Percentiles rank a stretch among this genome's conserved stretches.
phyloP scores from a whole-genome alignment of 257 asterid species.

The Solanum sejunctum region DNA sequence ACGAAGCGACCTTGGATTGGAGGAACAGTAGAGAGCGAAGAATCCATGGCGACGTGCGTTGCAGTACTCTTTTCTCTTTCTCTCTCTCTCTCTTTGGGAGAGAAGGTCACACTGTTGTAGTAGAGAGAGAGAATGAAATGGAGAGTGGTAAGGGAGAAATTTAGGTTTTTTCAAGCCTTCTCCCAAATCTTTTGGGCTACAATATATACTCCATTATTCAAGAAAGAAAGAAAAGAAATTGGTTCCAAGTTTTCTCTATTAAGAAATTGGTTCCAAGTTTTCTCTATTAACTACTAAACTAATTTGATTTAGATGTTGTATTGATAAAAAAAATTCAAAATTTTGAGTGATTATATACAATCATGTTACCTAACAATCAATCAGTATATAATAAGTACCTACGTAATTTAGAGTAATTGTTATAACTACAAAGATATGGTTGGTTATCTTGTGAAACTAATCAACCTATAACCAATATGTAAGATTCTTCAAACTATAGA shows the following conservation, averaged over 20 bases:
- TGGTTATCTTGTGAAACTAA: neutral
- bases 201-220: no score
- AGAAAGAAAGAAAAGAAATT: neutral
- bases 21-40: conserved; percentile 11
- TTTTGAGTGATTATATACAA: neutral
- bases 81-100: neutral
- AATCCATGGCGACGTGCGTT: conserved; percentile 22
- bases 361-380: neutral
- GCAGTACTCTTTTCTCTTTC: neutral
- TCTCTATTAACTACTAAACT: neutral
- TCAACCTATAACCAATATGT: neutral
- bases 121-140: neutral
- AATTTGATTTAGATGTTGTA: neutral
- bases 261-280: neutral
- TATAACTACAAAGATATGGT: neutral
- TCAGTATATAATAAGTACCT: neutral
- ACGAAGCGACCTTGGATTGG: conserved; percentile 11
- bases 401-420: neutral
- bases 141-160: neutral
- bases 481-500: neutral
- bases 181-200: neutral
- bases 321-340: neutral
- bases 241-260: neutral
- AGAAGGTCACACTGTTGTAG: conserved; percentile 9
- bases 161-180: neutral